Base-by-base conservation (phyloP, 768 basidiomycete species). In the Tubosaeta sp. region DNA sequence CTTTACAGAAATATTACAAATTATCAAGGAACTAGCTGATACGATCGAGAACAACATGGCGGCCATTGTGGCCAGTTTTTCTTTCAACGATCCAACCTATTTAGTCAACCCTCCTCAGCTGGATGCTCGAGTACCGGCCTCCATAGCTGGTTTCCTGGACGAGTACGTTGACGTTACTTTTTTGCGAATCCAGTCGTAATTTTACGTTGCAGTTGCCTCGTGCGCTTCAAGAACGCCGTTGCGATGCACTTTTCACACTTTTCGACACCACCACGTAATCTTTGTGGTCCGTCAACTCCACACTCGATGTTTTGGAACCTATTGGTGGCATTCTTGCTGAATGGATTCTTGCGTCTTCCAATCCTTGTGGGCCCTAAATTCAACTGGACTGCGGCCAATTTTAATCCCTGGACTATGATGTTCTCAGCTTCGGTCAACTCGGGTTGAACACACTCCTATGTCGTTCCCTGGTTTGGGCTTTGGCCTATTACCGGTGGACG, bases 151-250 rank as follows among this genome's bases (percentile, higher is more conserved):
- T 4, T 66, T 83, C 11, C 66, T 84, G 43, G 73, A 75, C 35
- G 79, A 84, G 84, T 85, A 57, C 8, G 77, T n/a, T 10, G 1
- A 26, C 14, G 3, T 43, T 25, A 27, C 60, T 16, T 46, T 29
- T 62, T 44, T 54, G 9, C 50, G 62, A 60, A 67, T 48, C n/a
- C 61, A 44, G 16, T 48, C 25, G 25, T 52, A 14, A 62, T 11
- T 5, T 35, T 12, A 12, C 12, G n/a, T 27, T 25, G 1, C 31
- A 85, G 84, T 55, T 81, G 72, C 46, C 59, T 85, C 7, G 73
- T 72, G 5, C 81, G 83, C 4, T 85, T 84, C 68, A 83, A 84
- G 63, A 76, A 80, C 43, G 76, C 77, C 0, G 65, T 79, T 10
- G 66, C 71, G 2, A 74, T 67, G 26, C 73, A 81, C 52, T n/a